Evolutionary conservation across 2,329 filamentous ascomycete species (phyloP).

Genomic region (Botryosphaeria dothidea): DNA sequence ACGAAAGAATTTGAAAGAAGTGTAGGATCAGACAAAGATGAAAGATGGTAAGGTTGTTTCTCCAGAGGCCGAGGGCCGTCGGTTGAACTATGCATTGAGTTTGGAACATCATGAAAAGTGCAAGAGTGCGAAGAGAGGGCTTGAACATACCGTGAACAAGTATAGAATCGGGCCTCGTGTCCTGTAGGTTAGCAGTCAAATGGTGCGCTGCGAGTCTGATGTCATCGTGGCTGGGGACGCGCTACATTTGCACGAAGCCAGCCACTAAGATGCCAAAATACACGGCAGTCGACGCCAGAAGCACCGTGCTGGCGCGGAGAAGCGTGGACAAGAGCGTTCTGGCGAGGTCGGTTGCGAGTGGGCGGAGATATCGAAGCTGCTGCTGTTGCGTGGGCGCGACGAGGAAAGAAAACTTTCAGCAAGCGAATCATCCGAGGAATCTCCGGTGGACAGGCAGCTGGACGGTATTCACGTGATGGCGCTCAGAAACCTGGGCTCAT

Average conservation of each 20-base stretch:
- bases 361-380: neutral
- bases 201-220: no score
- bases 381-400: neutral
- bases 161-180: neutral
- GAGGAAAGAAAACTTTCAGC: neutral
- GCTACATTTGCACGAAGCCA: neutral
- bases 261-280: neutral
- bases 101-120: constrained; percentile 9
- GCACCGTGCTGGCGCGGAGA: neutral
- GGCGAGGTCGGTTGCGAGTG: neutral
- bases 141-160: neutral
- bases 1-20: neutral
- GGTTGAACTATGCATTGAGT: constrained; percentile 19
- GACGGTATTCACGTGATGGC: no score
- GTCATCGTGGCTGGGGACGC: neutral
- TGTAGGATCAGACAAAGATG: constrained; percentile 11
- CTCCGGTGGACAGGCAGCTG: neutral
- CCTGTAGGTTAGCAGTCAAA: neutral
- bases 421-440: neutral
- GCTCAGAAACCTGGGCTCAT: no score
- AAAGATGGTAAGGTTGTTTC: constrained; percentile 19
- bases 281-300: no score
- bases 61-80: constrained; percentile 12
- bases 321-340: neutral
- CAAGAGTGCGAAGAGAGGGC: neutral